Conservation (phyloP, 768 basidiomycete species). For the Lenzites betulinus region DNA sequence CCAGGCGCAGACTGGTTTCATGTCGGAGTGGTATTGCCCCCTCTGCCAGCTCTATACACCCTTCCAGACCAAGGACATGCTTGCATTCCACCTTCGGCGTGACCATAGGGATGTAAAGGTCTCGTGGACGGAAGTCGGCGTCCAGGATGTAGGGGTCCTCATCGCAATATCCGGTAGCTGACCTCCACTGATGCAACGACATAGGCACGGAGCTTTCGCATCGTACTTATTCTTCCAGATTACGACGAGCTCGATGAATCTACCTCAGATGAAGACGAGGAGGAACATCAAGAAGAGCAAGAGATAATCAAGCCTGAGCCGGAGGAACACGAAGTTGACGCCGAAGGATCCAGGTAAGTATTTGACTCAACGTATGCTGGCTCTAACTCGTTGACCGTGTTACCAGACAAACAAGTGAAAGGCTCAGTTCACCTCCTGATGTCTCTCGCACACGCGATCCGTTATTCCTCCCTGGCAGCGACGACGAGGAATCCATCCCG, state of each 20-base stretch:
- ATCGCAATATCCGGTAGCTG: not conserved
- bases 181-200: not conserved
- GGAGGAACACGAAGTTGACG: not conserved
- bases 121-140: slow-evolving; percentile 39
- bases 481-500: not conserved
- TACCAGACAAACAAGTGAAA: too few relatives aligned
- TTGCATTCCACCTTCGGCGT: slow-evolving; percentile 49
- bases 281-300: not conserved
- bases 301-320: not conserved
- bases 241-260: slow-evolving; percentile 2
- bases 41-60: slow-evolving; percentile 50
- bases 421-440: not conserved
- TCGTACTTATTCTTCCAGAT: slow-evolving; percentile 11
- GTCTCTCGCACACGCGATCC: not conserved
- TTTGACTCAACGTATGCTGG: too few relatives aligned
- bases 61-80: slow-evolving; percentile 45
- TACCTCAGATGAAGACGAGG: not conserved
- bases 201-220: not conserved
- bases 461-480: slow-evolving; percentile 2
- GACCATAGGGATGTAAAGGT: slow-evolving; percentile 48
- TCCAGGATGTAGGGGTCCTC: slow-evolving; percentile 4
- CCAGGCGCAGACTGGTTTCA: slow-evolving; percentile 26
- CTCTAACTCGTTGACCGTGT: too few relatives aligned
- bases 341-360: too few relatives aligned
- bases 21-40: slow-evolving; percentile 51